These are phyloP conservation scores for Multifurca ochricompacta DNA, from an alignment of 768 basidiomycete species.

Conservation along the genomic window DNA sequence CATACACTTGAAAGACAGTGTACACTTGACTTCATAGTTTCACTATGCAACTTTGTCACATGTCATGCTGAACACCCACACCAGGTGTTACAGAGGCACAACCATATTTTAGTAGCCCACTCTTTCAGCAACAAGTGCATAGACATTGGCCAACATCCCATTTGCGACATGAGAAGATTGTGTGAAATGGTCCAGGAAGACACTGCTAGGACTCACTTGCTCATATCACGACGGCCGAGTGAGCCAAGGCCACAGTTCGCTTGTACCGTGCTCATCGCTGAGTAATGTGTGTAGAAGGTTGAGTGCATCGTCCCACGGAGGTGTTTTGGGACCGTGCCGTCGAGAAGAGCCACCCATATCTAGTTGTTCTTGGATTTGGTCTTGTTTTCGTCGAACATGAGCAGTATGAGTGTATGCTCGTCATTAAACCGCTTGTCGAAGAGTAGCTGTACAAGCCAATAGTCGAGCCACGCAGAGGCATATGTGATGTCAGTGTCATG, in stretches of 20 bases:
- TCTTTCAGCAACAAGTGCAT: slow-evolving; percentile 38
- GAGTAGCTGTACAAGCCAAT: slow-evolving; percentile 46
- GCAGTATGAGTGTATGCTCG: slow-evolving; percentile 44
- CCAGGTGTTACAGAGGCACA: no score
- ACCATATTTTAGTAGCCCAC: slow-evolving; percentile 38
- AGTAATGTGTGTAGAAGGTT: no score
- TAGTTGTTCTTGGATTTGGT: slow-evolving; percentile 36
- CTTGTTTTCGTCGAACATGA: slow-evolving; percentile 56
- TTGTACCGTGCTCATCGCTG: no score
- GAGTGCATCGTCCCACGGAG: no score
- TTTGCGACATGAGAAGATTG: background rate
- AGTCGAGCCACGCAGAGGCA: slow-evolving; percentile 37
- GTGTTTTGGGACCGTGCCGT: slow-evolving; percentile 35
- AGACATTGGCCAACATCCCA: slow-evolving; percentile 40
- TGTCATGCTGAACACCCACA: no score
- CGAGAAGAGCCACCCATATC: slow-evolving; percentile 38
- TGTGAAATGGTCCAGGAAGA: background rate
- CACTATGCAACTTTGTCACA: no score
- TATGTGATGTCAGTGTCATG: slow-evolving; percentile 42
- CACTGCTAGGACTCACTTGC: slow-evolving; percentile 36
- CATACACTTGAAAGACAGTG: no score
- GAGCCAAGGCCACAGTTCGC: no score
- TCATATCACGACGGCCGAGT: slow-evolving; percentile 47
- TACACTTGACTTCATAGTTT: no score
- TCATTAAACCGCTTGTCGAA: slow-evolving; percentile 44